Percentiles rank a stretch among this genome's conserved stretches.
These are phyloP conservation scores for Zygosaccharomyces pseudobailii DNA, from an alignment of 1,139 yeast species.

Conservation along the genomic window DNA sequence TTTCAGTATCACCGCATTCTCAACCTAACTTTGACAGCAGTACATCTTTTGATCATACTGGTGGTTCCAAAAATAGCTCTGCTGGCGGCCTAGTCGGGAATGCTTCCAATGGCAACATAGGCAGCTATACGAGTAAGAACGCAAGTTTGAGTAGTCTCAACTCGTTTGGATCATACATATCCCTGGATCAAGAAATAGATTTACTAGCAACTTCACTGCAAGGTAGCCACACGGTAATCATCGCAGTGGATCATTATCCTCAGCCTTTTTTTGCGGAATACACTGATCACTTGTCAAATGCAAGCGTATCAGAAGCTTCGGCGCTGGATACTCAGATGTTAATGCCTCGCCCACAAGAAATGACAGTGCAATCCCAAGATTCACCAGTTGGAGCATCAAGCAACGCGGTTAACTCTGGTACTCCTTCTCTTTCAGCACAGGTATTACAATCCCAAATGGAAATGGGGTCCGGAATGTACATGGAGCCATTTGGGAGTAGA, in stretches of 20 bases:
- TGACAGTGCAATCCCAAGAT: conserved; percentile 14
- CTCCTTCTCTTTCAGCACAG: conserved; percentile 4
- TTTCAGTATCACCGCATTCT: conserved; percentile 7
- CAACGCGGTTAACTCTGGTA: background rate
- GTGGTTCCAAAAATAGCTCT: conserved; percentile 2
- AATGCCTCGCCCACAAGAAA: conserved; percentile 21
- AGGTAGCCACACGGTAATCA: conserved; percentile 10
- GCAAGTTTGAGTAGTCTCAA: conserved; percentile 14
- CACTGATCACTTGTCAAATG: conserved; percentile 16
- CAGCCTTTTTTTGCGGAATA: conserved; percentile 15
- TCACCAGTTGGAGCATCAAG: conserved; percentile 10
- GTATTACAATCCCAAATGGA: conserved; percentile 4
- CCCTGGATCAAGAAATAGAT: conserved; percentile 13
- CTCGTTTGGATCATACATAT: conserved; percentile 14
- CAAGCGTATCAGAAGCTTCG: conserved; percentile 17
- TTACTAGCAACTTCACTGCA: conserved; percentile 13
- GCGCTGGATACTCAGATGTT: conserved; percentile 11
- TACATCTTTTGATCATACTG: background rate
- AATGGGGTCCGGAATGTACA: conserved; percentile 11
- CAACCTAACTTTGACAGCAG: background rate
- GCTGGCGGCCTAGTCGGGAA: conserved; percentile 1
- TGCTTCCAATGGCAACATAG: background rate
- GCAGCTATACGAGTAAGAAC: conserved; percentile 9
- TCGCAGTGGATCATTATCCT: conserved; percentile 15
- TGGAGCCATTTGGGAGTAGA: conserved; percentile 15